Evolutionary conservation across 1,284 basidiomycete species (phyloP).

Genomic region (Puccinia triticina): DNA sequence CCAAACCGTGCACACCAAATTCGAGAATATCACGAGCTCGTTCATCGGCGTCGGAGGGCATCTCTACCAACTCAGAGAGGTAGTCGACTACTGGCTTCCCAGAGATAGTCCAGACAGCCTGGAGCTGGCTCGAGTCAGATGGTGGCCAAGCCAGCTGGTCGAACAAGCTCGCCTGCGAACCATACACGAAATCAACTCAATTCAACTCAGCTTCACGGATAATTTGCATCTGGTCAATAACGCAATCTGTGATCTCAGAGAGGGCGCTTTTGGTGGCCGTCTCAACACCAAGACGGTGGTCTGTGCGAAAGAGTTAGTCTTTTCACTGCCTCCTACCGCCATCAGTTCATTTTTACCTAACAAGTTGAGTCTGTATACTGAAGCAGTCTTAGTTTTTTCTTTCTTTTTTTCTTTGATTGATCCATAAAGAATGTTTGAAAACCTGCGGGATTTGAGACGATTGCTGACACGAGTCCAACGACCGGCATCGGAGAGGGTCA

Average conservation of each 20-base stretch:
- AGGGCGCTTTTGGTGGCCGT: slow-evolving; percentile 49
- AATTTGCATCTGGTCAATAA: slow-evolving; percentile 38
- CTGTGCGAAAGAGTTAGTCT: slow-evolving; percentile 31
- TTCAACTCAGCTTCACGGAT: slow-evolving; percentile 37
- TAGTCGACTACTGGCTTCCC: slow-evolving; percentile 48
- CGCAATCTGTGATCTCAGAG: slow-evolving; percentile 39
- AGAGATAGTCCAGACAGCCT: not conserved
- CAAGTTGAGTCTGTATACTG: not conserved
- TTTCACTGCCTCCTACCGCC: not conserved
- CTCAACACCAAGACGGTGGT: slow-evolving; percentile 41
- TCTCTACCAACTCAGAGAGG: slow-evolving; percentile 46
- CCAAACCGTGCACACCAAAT: slow-evolving; percentile 16
- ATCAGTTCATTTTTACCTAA: not conserved
- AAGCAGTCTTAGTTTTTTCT: slow-evolving; percentile 1
- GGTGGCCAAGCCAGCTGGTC: slow-evolving; percentile 38
- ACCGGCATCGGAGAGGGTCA: not conserved
- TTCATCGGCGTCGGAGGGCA: slow-evolving; percentile 35
- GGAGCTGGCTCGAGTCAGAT: slow-evolving; percentile 14
- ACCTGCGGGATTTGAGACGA: slow-evolving; percentile 21
- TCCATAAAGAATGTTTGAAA: slow-evolving; percentile 26
- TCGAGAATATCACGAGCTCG: slow-evolving; percentile 22
- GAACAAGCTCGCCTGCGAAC: slow-evolving; percentile 40
- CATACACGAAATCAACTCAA: slow-evolving; percentile 33
- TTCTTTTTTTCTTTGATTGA: slow-evolving; percentile 1
- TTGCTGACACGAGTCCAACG: slow-evolving; percentile 14